Conservation (phyloP, 2,329 filamentous ascomycete genomes). For the Microdochium paspali region DNA sequence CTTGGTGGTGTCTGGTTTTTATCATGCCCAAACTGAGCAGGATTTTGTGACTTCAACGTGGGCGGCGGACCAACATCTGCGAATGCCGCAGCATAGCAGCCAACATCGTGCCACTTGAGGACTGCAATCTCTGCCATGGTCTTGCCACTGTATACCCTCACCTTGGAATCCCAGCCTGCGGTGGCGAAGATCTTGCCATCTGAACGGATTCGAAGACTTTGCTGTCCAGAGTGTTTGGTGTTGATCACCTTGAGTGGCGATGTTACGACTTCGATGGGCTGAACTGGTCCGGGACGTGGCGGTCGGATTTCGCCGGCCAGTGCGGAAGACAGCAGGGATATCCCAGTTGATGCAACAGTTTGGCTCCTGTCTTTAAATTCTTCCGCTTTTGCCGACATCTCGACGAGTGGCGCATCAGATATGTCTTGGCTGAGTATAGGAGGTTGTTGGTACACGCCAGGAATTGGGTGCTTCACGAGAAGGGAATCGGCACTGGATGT, state of each 20-base stretch:
- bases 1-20: conserved; percentile 2
- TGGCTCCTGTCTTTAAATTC: conserved; percentile 1
- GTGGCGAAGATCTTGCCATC: conserved; percentile 82
- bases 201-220: conserved; percentile 65
- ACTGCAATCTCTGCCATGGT: conserved; percentile 83
- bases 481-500: conserved; percentile 77
- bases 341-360: conserved; percentile 1
- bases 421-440: too few relatives aligned
- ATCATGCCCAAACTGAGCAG: not conserved
- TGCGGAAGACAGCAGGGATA: conserved; percentile 19
- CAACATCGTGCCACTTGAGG: conserved; percentile 86
- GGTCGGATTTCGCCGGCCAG: conserved; percentile 10
- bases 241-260: conserved; percentile 53
- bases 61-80: conserved; percentile 27
- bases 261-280: conserved; percentile 14
- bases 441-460: too few relatives aligned
- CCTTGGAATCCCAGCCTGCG: conserved; percentile 80
- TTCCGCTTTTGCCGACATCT: too few relatives aligned
- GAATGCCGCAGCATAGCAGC: conserved; percentile 76
- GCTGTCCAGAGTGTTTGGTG: conserved; percentile 87
- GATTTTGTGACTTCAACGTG: not conserved
- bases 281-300: conserved; percentile 7
- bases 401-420: too few relatives aligned
- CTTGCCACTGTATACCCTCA: conserved; percentile 73
- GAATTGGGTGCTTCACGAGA: conserved; percentile 66